Conservation (phyloP, 106 monocot genomes). For the Allium fistulosum region DNA sequence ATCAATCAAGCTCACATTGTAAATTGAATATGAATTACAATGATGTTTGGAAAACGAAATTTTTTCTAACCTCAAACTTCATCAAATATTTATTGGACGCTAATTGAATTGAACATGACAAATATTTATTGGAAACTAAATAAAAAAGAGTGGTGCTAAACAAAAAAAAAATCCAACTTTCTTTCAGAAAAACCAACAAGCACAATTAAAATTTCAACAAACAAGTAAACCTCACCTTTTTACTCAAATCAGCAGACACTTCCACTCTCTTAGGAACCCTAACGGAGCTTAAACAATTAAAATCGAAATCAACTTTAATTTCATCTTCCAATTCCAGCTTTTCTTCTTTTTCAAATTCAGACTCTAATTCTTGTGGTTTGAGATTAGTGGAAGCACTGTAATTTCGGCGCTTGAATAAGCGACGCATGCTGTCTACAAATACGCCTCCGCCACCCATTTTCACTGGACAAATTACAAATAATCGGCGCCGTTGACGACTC, state of each 20-base stretch:
- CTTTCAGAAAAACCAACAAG: too few relatives aligned
- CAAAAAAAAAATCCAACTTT: too few relatives aligned
- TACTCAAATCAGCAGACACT: conserved; percentile 11
- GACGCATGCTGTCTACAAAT: conserved; percentile 10
- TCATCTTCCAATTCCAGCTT: background rate
- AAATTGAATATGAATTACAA: too few relatives aligned
- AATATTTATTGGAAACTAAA: too few relatives aligned
- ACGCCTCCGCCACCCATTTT: conserved; percentile 10
- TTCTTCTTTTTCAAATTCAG: background rate
- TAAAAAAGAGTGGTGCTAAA: too few relatives aligned
- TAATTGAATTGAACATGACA: too few relatives aligned
- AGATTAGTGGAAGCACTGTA: background rate
- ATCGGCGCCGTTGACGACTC: background rate
- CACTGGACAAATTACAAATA: background rate
- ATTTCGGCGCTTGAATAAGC: conserved; percentile 15
- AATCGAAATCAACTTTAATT: conserved; percentile 1
- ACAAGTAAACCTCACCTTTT: background rate
- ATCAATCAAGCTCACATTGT: too few relatives aligned
- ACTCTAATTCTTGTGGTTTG: background rate
- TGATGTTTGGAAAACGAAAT: too few relatives aligned
- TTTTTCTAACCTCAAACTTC: too few relatives aligned
- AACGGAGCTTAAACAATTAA: background rate
- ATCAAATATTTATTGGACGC: too few relatives aligned
- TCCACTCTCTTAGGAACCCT: background rate
- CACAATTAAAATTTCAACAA: too few relatives aligned